Conservation (phyloP, 768 basidiomycete genomes). For the Tephrocybe sp. region DNA sequence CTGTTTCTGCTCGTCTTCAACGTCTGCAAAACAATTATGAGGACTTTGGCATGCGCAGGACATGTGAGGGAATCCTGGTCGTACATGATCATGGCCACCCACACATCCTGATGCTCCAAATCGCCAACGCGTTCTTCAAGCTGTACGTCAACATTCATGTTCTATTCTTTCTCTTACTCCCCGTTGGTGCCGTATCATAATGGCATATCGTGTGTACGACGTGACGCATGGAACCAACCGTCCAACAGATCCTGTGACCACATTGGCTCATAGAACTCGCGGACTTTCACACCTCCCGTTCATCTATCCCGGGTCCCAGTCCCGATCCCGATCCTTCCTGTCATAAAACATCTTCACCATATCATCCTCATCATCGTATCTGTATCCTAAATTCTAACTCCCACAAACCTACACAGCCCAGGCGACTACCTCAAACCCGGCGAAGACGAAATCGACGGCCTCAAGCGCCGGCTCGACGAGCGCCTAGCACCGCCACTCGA, state of each 20-base stretch:
- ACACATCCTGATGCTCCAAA: constrained; percentile 96
- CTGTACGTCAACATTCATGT: constrained; percentile 55
- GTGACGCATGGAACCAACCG: too few relatives aligned
- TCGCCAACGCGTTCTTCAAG: constrained; percentile 99
- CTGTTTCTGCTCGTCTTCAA: constrained; percentile 90
- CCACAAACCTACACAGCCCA: constrained; percentile 52
- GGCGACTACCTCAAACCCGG: constrained; percentile 99
- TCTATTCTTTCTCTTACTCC: neutral
- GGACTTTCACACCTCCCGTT: too few relatives aligned
- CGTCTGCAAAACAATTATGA: constrained; percentile 96
- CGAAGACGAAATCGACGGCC: constrained; percentile 88
- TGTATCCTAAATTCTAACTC: too few relatives aligned
- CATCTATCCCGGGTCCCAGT: too few relatives aligned
- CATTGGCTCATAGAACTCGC: too few relatives aligned
- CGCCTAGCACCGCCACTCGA: constrained; percentile 79
- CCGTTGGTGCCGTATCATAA: too few relatives aligned
- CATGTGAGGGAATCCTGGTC: constrained; percentile 86
- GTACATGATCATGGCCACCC: constrained; percentile 97
- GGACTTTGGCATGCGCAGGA: constrained; percentile 94
- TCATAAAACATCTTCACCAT: neutral
- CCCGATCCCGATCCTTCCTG: too few relatives aligned
- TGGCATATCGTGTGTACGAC: neutral
- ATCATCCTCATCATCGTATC: neutral
- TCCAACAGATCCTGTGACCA: too few relatives aligned
- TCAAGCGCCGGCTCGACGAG: constrained; percentile 86